phyloP scores from a whole-genome alignment of 768 basidiomycete genomes.

The Lactarius evosmus region DNA sequence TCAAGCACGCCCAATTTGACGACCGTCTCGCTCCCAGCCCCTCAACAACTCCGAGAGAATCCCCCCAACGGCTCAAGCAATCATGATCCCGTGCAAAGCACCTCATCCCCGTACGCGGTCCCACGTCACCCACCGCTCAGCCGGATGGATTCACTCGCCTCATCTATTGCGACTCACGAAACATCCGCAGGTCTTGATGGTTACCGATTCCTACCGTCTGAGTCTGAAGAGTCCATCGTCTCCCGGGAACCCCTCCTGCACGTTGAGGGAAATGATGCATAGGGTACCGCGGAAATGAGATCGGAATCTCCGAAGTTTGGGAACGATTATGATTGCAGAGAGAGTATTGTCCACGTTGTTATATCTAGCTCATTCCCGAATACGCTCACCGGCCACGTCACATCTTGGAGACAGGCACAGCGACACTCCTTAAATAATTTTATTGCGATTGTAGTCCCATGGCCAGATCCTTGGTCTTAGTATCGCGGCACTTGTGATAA shows the following conservation, averaged over 20 bases:
- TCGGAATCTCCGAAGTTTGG: background rate
- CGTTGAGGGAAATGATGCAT: slow-evolving; percentile 17
- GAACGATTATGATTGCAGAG: slow-evolving; percentile 6
- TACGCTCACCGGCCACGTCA: slow-evolving; percentile 2
- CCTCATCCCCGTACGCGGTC: background rate
- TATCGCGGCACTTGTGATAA: background rate
- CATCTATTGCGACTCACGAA: slow-evolving; percentile 19
- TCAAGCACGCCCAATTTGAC: slow-evolving; percentile 11
- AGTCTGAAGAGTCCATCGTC: slow-evolving; percentile 27
- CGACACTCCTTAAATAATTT: slow-evolving; percentile 7
- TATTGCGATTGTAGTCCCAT: slow-evolving; percentile 22
- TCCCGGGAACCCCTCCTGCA: slow-evolving; percentile 26
- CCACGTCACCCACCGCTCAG: slow-evolving; percentile 7
- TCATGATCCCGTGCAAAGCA: background rate
- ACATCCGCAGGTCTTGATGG: slow-evolving; percentile 10
- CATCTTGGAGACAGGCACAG: background rate
- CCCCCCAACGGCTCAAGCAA: background rate
- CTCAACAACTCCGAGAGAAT: slow-evolving; percentile 4
- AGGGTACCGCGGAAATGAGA: background rate
- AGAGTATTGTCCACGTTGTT: slow-evolving; percentile 9
- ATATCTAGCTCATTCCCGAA: slow-evolving; percentile 2
- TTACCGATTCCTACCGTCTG: slow-evolving; percentile 24
- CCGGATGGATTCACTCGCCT: slow-evolving; percentile 23
- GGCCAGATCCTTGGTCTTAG: slow-evolving; percentile 3
- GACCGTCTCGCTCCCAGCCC: slow-evolving; percentile 2